Evolutionary conservation across 1,284 basidiomycete species (phyloP), one percentile per base, ranked within the genome.

Genomic region (Sanguinoderma infundibulare): DNA sequence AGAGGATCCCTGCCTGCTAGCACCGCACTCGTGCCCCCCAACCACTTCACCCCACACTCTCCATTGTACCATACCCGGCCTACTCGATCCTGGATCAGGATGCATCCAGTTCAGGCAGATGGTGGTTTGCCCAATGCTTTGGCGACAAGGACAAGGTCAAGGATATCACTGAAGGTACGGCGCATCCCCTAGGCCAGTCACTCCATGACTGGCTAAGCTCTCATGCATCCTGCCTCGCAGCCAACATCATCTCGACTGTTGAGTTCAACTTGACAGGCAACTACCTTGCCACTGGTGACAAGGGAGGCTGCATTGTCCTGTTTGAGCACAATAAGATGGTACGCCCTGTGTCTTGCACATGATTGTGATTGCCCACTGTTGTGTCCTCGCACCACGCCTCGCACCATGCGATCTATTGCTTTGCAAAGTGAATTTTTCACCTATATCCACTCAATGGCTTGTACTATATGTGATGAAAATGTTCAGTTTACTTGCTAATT

Each of bases 101-200:
- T 81, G 87, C 91, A 72, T 91, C 91, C 73, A 84, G 87, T 69
- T 91, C 89, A 75, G 91, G 90, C 70, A 90, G 91, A 74, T 99
- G 98, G 98, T 90, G 96, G 72, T 99, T 99, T 78, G 98, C 98
- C 57, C 98, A 99, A 77, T 99, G 98, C 81, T 99, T 99, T 77
- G 98, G 98, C 72, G 96, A 98, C 84, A 97, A 98, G 85, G 96
- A 94, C 70, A 94, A 99, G 76, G 97, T 99, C 32, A 98, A 99
- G 76, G 98, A 99, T 78, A 99, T 99, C 75, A 99, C 98, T 65
- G 97, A 99, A 84, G 96, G 96, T 96, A 70, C 69, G 79, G 73
- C 39, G 63, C 56, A 62, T 57, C 55, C 57, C 66, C 61, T 66
- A 69, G 75, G 63, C 26, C 57, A 55, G 66, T 63, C 57, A 60